Evolutionary conservation across 495 filamentous ascomycete genomes (phyloP).

Genomic region (Podospora bellae-mahoneyi): DNA sequence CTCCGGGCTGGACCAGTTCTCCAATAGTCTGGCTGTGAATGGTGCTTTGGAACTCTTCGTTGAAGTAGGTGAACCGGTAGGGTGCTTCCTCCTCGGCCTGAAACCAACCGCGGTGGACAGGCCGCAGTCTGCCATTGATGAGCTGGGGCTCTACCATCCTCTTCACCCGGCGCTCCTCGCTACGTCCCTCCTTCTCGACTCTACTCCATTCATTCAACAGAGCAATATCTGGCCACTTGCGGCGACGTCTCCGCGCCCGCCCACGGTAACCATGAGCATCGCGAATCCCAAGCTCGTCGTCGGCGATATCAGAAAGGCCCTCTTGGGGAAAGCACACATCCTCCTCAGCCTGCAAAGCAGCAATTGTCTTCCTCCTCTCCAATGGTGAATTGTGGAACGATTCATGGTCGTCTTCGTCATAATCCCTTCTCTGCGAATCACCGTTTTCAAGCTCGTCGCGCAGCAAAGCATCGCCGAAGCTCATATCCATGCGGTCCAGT

Average conservation of each 20-base stretch:
- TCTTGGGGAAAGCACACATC: conserved; percentile 93
- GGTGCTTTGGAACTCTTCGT: conserved; percentile 89
- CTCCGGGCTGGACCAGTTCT: conserved; percentile 79
- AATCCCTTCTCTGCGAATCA: conserved; percentile 32
- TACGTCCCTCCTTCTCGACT: conserved; percentile 86
- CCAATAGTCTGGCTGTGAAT: conserved; percentile 95
- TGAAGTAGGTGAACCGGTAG: conserved; percentile 97
- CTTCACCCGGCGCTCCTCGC: conserved; percentile 81
- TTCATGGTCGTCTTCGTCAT: conserved; percentile 36
- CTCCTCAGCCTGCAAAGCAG: conserved; percentile 58
- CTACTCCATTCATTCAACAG: conserved; percentile 87
- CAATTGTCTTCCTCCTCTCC: conserved; percentile 48
- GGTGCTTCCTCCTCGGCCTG: conserved; percentile 84
- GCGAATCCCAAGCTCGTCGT: conserved; percentile 60
- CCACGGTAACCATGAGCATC: conserved; percentile 32
- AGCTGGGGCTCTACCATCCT: conserved; percentile 91
- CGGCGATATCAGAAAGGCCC: conserved; percentile 70
- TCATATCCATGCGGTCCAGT: conserved; percentile 52
- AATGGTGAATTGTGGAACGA: conserved; percentile 33
- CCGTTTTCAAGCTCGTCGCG: conserved; percentile 51
- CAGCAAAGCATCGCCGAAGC: conserved; percentile 76
- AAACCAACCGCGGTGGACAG: conserved; percentile 78
- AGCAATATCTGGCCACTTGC: conserved; percentile 58
- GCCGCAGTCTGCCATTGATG: conserved; percentile 80
- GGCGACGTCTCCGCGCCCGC: conserved; percentile 52